phyloP scores from a whole-genome alignment of 176 grass and related monocot genomes.

The Bolboschoenus planiculmis region DNA sequence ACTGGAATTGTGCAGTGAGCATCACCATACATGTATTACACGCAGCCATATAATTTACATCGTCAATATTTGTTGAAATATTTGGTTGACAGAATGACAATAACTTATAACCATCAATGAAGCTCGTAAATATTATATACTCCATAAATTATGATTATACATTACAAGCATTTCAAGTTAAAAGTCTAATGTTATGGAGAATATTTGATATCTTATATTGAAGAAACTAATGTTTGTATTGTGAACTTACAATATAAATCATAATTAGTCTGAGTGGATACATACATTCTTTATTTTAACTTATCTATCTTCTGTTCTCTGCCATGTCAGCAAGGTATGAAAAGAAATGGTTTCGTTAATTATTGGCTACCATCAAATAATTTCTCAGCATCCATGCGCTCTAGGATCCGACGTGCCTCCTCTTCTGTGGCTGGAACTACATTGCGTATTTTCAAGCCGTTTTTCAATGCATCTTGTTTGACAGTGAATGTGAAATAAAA shows the following conservation, averaged over 20 bases:
- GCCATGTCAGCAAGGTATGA: background rate
- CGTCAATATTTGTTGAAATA: background rate
- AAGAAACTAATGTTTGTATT: background rate
- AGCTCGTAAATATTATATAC: background rate
- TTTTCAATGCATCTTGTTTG: slow-evolving; percentile 44
- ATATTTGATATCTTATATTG: background rate
- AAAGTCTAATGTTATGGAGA: background rate
- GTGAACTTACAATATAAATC: background rate
- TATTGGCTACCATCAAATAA: slow-evolving; percentile 30
- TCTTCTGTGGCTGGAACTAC: slow-evolving; percentile 93
- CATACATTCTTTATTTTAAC: background rate
- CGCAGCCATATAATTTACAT: background rate
- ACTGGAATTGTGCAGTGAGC: background rate
- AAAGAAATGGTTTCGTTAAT: background rate
- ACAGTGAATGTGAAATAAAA: slow-evolving; percentile 96
- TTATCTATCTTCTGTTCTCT: background rate
- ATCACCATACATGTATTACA: background rate
- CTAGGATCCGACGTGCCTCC: slow-evolving; percentile 59
- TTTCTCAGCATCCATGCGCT: slow-evolving; percentile 73
- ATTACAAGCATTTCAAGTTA: background rate
- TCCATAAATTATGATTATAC: background rate
- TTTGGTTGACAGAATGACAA: background rate
- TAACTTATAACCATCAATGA: background rate
- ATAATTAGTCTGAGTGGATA: background rate
- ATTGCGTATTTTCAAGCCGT: slow-evolving; percentile 66